Evolutionary conservation across 768 basidiomycete genomes (phyloP).

Genomic region (Tremella fuciformis): DNA sequence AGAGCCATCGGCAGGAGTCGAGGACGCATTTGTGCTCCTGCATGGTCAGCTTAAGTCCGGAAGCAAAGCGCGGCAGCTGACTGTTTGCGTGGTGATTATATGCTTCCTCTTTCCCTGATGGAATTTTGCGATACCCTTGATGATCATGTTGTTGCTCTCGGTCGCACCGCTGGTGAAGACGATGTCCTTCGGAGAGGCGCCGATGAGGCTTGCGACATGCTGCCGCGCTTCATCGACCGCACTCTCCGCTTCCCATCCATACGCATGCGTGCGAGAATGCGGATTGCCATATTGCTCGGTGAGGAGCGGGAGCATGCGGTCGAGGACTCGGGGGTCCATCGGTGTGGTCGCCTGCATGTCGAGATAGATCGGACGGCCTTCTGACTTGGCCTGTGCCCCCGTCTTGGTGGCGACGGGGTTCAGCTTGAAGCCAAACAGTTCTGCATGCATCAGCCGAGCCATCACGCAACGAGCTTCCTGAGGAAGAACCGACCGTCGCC

Average conservation of each 20-base stretch:
- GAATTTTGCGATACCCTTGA: conserved; percentile 95
- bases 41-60: conserved; percentile 4
- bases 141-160: conserved; percentile 94
- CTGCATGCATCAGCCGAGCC: conserved; percentile 13
- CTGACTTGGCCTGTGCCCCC: conserved; percentile 44
- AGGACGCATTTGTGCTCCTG: conserved; percentile 99
- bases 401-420: conserved; percentile 47
- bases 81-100: conserved; percentile 91
- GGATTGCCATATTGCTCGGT: conserved; percentile 98
- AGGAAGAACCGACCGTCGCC: conserved; percentile 34
- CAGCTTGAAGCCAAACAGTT: conserved; percentile 51
- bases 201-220: conserved; percentile 88
- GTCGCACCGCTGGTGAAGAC: conserved; percentile 98
- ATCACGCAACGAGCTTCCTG: neutral
- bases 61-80: conserved; percentile 52
- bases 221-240: conserved; percentile 90
- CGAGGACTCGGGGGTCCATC: conserved; percentile 91
- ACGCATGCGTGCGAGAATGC: conserved; percentile 95
- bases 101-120: conserved; percentile 90
- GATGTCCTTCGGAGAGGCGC: conserved; percentile 91
- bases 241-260: conserved; percentile 97
- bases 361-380: conserved; percentile 81
- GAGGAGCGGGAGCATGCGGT: conserved; percentile 91
- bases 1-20: conserved; percentile 91
- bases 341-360: conserved; percentile 99